Conservation (phyloP, 495 filamentous ascomycete species). For the Tuber calosporum region DNA sequence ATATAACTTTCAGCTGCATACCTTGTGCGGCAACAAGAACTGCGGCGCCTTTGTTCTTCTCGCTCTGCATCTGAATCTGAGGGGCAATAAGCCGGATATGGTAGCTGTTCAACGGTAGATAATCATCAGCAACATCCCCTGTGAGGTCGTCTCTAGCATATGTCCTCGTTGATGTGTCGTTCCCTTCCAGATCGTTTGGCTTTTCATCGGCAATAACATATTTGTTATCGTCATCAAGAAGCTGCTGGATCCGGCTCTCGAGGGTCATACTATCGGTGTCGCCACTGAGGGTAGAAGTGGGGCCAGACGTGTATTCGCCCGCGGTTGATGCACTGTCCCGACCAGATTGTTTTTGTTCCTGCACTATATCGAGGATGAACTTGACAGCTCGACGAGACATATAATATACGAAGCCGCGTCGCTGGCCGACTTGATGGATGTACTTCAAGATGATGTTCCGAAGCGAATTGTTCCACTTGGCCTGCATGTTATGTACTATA, state of each 20-base stretch:
- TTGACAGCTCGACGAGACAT: conserved; percentile 92
- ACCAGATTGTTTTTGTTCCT: conserved; percentile 70
- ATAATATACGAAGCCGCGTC: conserved; percentile 95
- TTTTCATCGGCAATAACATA: conserved; percentile 68
- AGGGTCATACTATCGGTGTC: conserved; percentile 48
- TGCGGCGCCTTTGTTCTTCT: conserved; percentile 90
- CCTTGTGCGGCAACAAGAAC: conserved; percentile 89
- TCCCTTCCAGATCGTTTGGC: conserved; percentile 34
- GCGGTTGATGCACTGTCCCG: conserved; percentile 42
- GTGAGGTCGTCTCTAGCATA: conserved; percentile 53
- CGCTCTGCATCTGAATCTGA: conserved; percentile 94
- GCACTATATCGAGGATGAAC: conserved; percentile 94
- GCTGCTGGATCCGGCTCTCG: conserved; percentile 77
- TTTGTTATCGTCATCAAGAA: conserved; percentile 75
- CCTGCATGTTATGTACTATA: conserved; percentile 90
- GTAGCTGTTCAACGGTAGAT: conserved; percentile 87
- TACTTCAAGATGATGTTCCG: conserved; percentile 95
- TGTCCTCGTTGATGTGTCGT: conserved; percentile 39
- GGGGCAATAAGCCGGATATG: conserved; percentile 91
- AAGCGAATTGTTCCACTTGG: conserved; percentile 96
- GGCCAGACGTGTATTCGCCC: conserved; percentile 42
- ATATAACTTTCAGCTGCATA: conserved; percentile 93
- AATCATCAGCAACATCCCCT: conserved; percentile 76
- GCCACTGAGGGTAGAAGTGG: conserved; percentile 47
- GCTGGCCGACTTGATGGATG: conserved; percentile 92